These are phyloP conservation scores for Haplographium delicatum DNA, from an alignment of 495 filamentous ascomycete species.

Conservation along the genomic window DNA sequence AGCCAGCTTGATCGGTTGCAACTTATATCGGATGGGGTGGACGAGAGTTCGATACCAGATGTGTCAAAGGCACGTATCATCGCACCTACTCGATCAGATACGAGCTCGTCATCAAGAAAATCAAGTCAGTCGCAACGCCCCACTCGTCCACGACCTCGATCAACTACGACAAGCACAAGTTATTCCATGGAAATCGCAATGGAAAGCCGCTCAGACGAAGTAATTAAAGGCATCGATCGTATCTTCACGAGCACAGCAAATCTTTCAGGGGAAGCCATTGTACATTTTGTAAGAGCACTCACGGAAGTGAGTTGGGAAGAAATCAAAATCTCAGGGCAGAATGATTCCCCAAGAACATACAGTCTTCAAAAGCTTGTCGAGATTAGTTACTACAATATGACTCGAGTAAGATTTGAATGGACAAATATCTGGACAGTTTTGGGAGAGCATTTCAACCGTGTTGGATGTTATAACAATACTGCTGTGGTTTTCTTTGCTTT, in stretches of 20 bases:
- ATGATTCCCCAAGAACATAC: slow-evolving; percentile 90
- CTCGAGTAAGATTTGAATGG: slow-evolving; percentile 95
- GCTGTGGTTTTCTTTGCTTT: slow-evolving; percentile 95
- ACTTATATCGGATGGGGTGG: slow-evolving; percentile 88
- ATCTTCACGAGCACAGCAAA: slow-evolving; percentile 96
- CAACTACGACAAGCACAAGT: slow-evolving; percentile 55
- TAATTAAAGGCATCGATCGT: slow-evolving; percentile 85
- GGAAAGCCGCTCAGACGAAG: slow-evolving; percentile 85
- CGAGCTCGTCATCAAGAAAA: slow-evolving; percentile 48
- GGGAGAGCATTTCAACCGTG: slow-evolving; percentile 94
- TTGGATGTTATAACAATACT: slow-evolving; percentile 93
- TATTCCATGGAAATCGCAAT: slow-evolving; percentile 85
- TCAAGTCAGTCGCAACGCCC: slow-evolving; percentile 57
- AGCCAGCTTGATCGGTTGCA: slow-evolving; percentile 95
- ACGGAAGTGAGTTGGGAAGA: slow-evolving; percentile 99
- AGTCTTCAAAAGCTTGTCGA: slow-evolving; percentile 97
- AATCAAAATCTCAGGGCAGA: slow-evolving; percentile 93
- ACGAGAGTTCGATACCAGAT: slow-evolving; percentile 87
- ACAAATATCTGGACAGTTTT: slow-evolving; percentile 94
- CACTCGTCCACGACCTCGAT: slow-evolving; percentile 55
- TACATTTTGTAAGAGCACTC: slow-evolving; percentile 91
- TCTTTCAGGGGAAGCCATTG: slow-evolving; percentile 88
- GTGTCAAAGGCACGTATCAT: slow-evolving; percentile 79
- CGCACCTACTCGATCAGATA: slow-evolving; percentile 41
- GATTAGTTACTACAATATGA: slow-evolving; percentile 99